Evolutionary conservation across 176 grass and related monocot genomes (phyloP), one percentile per base, ranked within the genome.

Genomic region (Otatea glauca): DNA sequence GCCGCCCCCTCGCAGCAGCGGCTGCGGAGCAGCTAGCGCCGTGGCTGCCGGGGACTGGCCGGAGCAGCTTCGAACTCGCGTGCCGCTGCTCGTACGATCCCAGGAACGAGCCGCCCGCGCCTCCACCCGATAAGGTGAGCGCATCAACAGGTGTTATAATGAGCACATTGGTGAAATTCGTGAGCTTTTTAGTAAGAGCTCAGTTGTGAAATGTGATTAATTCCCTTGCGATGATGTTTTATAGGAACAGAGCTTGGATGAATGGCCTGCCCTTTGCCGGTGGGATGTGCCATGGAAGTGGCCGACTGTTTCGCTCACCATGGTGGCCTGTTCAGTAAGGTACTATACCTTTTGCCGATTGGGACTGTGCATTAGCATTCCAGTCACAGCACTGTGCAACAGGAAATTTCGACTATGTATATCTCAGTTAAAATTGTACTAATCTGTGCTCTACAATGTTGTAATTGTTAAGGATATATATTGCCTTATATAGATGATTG

Each of bases 241-340:
- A 48, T 24, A 85, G 77, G 45, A 18, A 0, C 20, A 98, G 86
- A 86, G n/a, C 62, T 84, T 32, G 76, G 77, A 87, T 13, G 74
- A 62, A 39, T 90, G 87, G 91, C 83, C 91, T 49, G 58, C 88
- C 27, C 84, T 98, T 78, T 68, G 68, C 76, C 76, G 80, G 42
- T 98, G 96, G 96, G 91, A 98, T 77, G 96, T 98, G 60, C 96
- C 93, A 24, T 98, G 96, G 93, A 64, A 89, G 39, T 98, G 96
- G 96, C 91, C 86, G 76, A 95, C 93, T 70, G 81, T 91, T 84
- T 85, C 88, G 16, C 91, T 98, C 55, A 94, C 93, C 21, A 95
- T 98, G 89, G 62, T 92, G 74, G 96, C 93, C 39, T 98, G 89
- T 80, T 87, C 81, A 69, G 60, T 95, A 75, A 93, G 96, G 96